Evolutionary conservation across 176 grass and related monocot genomes (phyloP).

Genomic region (Saccharum officinarum): DNA sequence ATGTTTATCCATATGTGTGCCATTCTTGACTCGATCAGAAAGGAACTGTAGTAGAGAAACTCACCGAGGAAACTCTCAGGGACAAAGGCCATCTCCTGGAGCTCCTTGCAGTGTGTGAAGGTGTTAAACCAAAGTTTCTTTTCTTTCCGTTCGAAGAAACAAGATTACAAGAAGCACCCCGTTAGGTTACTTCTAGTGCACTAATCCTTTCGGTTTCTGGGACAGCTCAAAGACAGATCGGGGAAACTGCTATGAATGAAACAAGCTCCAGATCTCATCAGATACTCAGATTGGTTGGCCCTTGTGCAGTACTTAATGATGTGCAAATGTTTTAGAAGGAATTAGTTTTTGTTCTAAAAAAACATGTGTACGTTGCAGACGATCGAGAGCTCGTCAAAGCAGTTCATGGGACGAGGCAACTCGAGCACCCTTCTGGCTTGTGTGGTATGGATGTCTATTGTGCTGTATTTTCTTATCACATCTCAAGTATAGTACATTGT

Average conservation of each 20-base stretch:
- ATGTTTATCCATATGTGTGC: background rate
- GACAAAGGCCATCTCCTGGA: conserved; percentile 81
- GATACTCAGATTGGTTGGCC: conserved; percentile 84
- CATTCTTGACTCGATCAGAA: conserved; percentile 49
- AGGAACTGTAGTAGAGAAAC: conserved; percentile 91
- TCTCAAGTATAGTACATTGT: background rate
- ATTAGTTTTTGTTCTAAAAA: conserved; percentile 23
- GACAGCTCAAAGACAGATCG: conserved; percentile 85
- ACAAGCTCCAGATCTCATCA: conserved; percentile 92
- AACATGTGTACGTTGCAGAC: conserved; percentile 41
- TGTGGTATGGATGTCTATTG: conserved; percentile 55
- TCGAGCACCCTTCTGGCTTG: conserved; percentile 72
- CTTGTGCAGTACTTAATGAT: background rate
- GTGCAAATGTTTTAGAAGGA: background rate
- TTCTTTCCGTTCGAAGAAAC: background rate
- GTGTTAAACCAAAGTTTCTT: conserved; percentile 16
- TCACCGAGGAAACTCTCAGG: conserved; percentile 70
- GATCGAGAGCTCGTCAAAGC: conserved; percentile 65
- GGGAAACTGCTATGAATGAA: conserved; percentile 84
- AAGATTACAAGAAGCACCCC: too few species aligned
- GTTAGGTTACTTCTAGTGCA: background rate
- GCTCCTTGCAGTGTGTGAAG: conserved; percentile 81
- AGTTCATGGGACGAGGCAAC: conserved; percentile 54
- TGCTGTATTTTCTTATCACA: background rate
- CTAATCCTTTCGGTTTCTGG: background rate